Evolutionary conservation across 805 yeast genomes (phyloP), one percentile per base, ranked within the genome.

Genomic region (Wickerhamiella brachini): DNA sequence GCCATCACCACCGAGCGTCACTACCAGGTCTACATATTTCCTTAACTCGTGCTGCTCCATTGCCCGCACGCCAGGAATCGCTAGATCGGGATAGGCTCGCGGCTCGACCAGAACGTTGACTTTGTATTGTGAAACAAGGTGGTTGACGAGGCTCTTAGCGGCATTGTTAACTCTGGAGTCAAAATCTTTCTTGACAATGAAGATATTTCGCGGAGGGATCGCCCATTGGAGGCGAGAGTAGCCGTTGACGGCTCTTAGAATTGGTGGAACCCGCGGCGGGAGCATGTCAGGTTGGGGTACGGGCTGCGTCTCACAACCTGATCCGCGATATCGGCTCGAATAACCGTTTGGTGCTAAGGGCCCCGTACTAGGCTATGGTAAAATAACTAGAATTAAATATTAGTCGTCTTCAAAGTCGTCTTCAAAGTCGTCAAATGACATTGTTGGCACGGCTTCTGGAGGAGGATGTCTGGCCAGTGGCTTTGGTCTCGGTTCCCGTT

Each of bases 1-100:
- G 5, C 97, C 97, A 65, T 89, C 97, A 18, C 97, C 97, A n/a
- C 97, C 97, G 41, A 89, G 66, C 0, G 95, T 84, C 8, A 89
- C 88, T 39, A 89, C 68, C 44, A 89, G 65, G 62, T 89, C 97
- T 73, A 44, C 87, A 77, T 9, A 80, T 83, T 10, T 70, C 67
- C 17, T 65, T 65, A 3, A 75, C 59, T 0, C 94, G 93, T 0
- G 89, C 10, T 45, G 77, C 59, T 72, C 79, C 1, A 85, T 57
- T 1, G 56, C 42, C 23, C 39, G 39, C 15, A 54, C 51, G 23
- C 47, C 53, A 2, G 53, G 53, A 7, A 60, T 53, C 7, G 58
- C 60, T 9, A 88, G 66, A 62, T 88, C 96, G 21, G 80, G 81
- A 0, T 84, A 83, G 9, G 80, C 86, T 53, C 83, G 86, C 34